Conservation (phyloP, 306 rosid species). For the Herpetospermum pedunculosum region DNA sequence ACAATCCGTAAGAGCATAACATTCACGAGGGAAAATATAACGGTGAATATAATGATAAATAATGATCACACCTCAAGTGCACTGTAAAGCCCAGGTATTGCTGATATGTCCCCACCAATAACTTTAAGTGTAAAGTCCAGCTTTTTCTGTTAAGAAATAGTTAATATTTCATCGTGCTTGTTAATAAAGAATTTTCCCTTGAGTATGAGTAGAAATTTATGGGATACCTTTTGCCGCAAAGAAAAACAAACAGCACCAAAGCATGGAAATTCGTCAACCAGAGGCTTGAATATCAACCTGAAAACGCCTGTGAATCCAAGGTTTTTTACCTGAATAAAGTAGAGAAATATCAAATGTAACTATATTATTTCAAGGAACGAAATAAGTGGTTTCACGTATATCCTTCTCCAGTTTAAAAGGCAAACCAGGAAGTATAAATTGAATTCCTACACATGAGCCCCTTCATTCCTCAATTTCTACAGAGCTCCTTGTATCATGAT, state of each 20-base stretch:
- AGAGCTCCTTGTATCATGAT: not conserved
- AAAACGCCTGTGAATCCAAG: constrained; percentile 94
- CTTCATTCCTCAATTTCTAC: not conserved
- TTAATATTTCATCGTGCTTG: constrained; percentile 5
- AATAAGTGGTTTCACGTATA: not conserved
- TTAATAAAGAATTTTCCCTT: not conserved
- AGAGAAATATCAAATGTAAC: not conserved
- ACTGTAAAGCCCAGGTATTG: constrained; percentile 71
- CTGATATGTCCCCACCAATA: constrained; percentile 79
- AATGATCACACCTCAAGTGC: constrained; percentile 66
- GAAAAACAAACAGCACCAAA: constrained; percentile 97
- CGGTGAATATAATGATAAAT: not conserved
- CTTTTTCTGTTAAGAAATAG: constrained; percentile 51
- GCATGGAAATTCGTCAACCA: constrained; percentile 83
- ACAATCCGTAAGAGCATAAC: not conserved
- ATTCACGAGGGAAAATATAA: not conserved
- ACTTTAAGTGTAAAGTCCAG: constrained; percentile 82
- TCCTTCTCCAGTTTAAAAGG: not conserved
- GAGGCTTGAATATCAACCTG: constrained; percentile 88
- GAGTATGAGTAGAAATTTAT: not conserved
- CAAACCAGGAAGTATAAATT: not conserved
- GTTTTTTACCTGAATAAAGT: constrained; percentile 59
- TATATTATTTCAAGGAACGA: not conserved
- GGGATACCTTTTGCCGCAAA: constrained; percentile 62
- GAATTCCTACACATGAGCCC: not conserved